Evolutionary conservation across 1,284 basidiomycete genomes (phyloP), one percentile per base, ranked within the genome.

Genomic region (Salmacisia buchloeana): DNA sequence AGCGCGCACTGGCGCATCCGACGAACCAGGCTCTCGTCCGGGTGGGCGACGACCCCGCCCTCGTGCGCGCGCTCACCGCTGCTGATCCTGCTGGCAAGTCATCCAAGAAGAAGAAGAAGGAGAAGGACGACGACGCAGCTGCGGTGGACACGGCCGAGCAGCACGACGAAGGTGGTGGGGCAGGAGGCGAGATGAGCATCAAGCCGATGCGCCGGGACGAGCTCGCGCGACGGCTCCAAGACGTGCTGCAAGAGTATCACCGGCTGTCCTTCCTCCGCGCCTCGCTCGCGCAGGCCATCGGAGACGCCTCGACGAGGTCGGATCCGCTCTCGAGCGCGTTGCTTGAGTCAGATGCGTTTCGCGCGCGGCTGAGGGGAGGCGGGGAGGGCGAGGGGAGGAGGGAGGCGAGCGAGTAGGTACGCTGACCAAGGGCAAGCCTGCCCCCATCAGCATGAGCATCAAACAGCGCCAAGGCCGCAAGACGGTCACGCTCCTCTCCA

Each of bases 401-500:
- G 41, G 23, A 18, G 41, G 23, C 1, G 56, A 58, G 39, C 23
- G 25, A 21, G 15, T 58, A 33, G 56, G 56, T 1, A 31, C 27
- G 2, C 35, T 58, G 21, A 58, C n/a, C 7, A 58, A 58, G 9
- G 56, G 56, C 9, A 3, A 3, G 7, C 34, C 35, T 13, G 27
- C 56, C 23, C 56, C 56, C 27, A 58, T 58, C 29, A 38, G 35
- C 35, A 12, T 58, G 3, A 38, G 35, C 35, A 38, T 58, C 35
- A 58, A 58, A 58, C 29, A 38, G 23, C 35, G 56, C 7, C 25
- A 29, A 9, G 56, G 56, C 3, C 35, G 56, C n/a, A 58, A 58
- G 15, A 34, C 39, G 7, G 56, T 58, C 1, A 58, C 56, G 6
- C 56, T 58, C 39, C 5, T 58, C 21, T 38, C 56, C 9, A 33